These are phyloP conservation scores for Corymbia calophylla DNA, from an alignment of 441 rosid species.

Conservation along the genomic window DNA sequence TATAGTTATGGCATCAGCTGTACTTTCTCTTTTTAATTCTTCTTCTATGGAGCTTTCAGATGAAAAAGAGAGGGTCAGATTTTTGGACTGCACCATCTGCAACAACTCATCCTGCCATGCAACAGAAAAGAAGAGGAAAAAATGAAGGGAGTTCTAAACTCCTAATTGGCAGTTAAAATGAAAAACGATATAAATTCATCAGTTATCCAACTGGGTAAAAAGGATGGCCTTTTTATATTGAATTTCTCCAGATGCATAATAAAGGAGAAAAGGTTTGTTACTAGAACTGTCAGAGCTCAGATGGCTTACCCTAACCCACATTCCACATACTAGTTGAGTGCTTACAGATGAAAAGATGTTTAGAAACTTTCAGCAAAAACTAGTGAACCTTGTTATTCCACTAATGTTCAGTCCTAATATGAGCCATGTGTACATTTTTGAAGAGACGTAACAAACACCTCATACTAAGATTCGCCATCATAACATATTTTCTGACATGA, in stretches of 20 bases:
- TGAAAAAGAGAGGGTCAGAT: constrained; percentile 80
- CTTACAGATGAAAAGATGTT: background rate
- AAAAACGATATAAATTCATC: background rate
- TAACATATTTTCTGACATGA: background rate
- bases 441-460: background rate
- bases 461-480: background rate
- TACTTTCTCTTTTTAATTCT: constrained; percentile 95
- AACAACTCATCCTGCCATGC: constrained; percentile 67
- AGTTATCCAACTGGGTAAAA: background rate
- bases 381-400: background rate
- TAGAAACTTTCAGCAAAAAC: background rate
- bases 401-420: background rate
- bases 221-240: background rate
- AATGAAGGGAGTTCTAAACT: background rate
- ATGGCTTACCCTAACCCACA: background rate
- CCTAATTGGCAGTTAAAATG: background rate
- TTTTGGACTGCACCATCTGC: constrained; percentile 67
- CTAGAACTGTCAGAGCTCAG: background rate
- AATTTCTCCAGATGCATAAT: background rate
- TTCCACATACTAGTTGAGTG: background rate
- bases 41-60: constrained; percentile 98
- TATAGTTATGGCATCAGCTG: constrained; percentile 95
- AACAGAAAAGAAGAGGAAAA: background rate
- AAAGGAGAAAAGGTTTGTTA: background rate
- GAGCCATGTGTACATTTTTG: background rate